phyloP scores from a whole-genome alignment of 345 rosid species.

The Crucihimalaya himalaica region DNA sequence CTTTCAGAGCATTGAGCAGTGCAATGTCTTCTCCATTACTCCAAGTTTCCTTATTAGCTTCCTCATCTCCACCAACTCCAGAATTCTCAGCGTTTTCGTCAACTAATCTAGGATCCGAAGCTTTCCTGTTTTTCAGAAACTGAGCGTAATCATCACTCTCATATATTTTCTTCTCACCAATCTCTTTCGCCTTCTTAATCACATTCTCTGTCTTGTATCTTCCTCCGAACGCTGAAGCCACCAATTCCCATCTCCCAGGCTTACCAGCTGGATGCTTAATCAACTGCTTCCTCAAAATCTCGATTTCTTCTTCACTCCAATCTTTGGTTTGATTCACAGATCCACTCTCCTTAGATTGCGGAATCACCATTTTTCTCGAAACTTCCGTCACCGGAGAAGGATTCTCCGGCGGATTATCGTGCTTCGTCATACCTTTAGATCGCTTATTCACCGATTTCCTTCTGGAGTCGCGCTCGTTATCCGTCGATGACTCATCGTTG shows the following conservation, averaged over 20 bases:
- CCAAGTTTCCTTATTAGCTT: constrained; percentile 47
- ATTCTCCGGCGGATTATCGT: constrained; percentile 35
- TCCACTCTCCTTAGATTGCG: constrained; percentile 30
- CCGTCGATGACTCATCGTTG: constrained; percentile 31
- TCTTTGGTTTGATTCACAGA: constrained; percentile 47
- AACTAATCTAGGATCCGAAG: constrained; percentile 53
- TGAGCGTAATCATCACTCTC: constrained; percentile 68
- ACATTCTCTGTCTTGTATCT: constrained; percentile 67
- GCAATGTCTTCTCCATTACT: constrained; percentile 79
- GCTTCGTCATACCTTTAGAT: constrained; percentile 45
- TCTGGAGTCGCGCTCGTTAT: constrained; percentile 50
- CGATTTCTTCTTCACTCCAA: constrained; percentile 79
- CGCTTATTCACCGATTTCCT: constrained; percentile 51
- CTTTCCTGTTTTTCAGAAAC: constrained; percentile 87
- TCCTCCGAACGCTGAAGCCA: constrained; percentile 73
- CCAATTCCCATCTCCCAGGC: constrained; percentile 81
- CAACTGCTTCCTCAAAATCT: constrained; percentile 76
- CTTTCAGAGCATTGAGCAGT: constrained; percentile 81
- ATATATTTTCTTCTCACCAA: constrained; percentile 66
- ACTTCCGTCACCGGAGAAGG: constrained; percentile 18
- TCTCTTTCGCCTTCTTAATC: constrained; percentile 76
- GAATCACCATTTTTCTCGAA: constrained; percentile 39
- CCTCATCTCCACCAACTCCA: constrained; percentile 33
- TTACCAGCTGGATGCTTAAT: constrained; percentile 82
- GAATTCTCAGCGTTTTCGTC: constrained; percentile 29